Evolutionary conservation across 2,329 filamentous ascomycete species (phyloP), one percentile per base, ranked within the genome.

Genomic region (Aspergillus terreus): DNA sequence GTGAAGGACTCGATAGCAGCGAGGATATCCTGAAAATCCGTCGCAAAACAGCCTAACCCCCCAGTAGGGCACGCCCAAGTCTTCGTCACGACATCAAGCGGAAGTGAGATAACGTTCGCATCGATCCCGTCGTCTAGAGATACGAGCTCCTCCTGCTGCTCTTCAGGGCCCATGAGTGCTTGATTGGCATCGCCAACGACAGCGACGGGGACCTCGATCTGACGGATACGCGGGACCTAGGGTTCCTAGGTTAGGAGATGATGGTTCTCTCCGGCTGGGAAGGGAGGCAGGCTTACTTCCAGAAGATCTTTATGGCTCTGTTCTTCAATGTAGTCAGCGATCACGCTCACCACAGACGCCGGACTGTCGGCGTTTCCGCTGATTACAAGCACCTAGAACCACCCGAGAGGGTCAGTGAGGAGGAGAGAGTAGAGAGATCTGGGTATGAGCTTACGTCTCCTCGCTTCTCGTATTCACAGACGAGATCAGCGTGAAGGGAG

Each of bases 231-330:
- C 4, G 65, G 63, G 45, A 61, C 60, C 67, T 49, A 49, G 21
- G 38, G 5, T 19, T 19, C 25, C 38, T 14, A 12, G 30, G 12
- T 17, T 36, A 14, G n/a, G 40, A 25, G 15, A 12, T 15, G 32
- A 33, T 17, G 23, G 12, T 6, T 23, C 3, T 33, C 5, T 27
- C n/a, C 10, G 49, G 25, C 10, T 35, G n/a, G 15, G 25, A 25
- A 25, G 19, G 15, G 6, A 27, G 42, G 27, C 7, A 33, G n/a
- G 27, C 64, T 35, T 56, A 69, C 67, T 54, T 70, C 66, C n/a
- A 70, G 47, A 10, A 68, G 45, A 42, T 69, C 63, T 50, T 68
- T 67, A 41, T 60, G 57, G 32, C 57, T 63, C 38, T 69, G 61
- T 5, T 58, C 55, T 5, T 68, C 65, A 30, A 70, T 62, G 40